Base-by-base conservation (phyloP, 2,329 filamentous ascomycete genomes). In the Ramularia collo-cygni region DNA sequence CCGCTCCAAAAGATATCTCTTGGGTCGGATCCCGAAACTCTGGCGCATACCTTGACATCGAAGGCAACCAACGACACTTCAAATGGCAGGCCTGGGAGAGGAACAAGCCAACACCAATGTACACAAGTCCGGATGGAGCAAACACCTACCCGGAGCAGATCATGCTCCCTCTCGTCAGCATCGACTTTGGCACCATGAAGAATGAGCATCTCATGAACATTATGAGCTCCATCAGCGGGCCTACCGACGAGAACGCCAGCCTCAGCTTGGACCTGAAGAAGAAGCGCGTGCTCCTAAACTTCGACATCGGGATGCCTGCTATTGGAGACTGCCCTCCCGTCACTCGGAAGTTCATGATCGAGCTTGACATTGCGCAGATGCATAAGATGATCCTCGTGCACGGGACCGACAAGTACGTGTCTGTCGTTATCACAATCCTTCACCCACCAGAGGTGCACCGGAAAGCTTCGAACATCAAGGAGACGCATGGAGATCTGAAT, bases 141-240 rank as follows among this genome's bases (percentile, higher is more conserved):
- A 38, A 36, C 2, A 28, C 24, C 3, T 44, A 53, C 13, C 41
- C 46, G 2, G 41, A 51, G 18, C 42, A 45, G n/a, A 50, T 50
- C 34, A 42, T 18, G 3, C 14, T 59, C 2, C 41, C 48, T 12
- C 28, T 53, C 10, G 14, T 16, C 3, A 35, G 63, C 0, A 53
- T 88, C 2, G 71, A 77, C 13, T 82, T 88, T 50, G 83, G 85
- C 0, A 66, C 77, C 28, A 69, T 78, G 62, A 51, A 71, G 1
- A 62, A 69, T 1, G 69, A 74, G 4, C 64, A 62, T 2, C 65
- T 67, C 0, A 77, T 88, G 70, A 74, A 80, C 56, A 60, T 69
- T 7, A 75, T 85, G 70, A 72, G 72, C 37, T 71, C 66, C 4
- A 9, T 33, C 1, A 52, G 69, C 5, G 46, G 51, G 10, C 38